Evolutionary conservation across 352 stramenopile genomes (phyloP).

Genomic region (Phytophthora uliginosa): DNA sequence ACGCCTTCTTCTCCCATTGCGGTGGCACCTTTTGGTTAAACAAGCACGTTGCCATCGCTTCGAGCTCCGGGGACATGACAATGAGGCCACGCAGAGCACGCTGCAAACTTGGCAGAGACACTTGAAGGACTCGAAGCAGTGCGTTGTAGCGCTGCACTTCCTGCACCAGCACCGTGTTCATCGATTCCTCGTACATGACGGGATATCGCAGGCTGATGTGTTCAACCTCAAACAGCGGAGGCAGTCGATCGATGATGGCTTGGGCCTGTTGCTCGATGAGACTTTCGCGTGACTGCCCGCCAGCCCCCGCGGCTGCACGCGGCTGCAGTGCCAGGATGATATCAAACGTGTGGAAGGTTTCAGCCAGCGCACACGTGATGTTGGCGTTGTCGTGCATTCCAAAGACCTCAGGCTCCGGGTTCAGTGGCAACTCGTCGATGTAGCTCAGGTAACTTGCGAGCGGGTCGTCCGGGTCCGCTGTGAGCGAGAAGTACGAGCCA

Average conservation of each 20-base stretch:
- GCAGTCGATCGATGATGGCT: slow-evolving; percentile 75
- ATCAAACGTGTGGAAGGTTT: slow-evolving; percentile 91
- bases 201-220: slow-evolving; percentile 88
- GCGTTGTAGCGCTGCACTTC: slow-evolving; percentile 90
- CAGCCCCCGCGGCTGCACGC: slow-evolving; percentile 66
- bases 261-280: slow-evolving; percentile 82
- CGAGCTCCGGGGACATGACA: slow-evolving; percentile 89
- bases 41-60: slow-evolving; percentile 87
- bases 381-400: slow-evolving; percentile 96
- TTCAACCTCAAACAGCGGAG: slow-evolving; percentile 80
- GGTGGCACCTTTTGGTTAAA: slow-evolving; percentile 92
- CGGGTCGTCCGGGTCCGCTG: slow-evolving; percentile 71
- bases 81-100: slow-evolving; percentile 82
- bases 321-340: slow-evolving; percentile 89
- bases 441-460: slow-evolving; percentile 94
- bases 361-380: slow-evolving; percentile 93
- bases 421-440: slow-evolving; percentile 94
- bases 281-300: slow-evolving; percentile 77
- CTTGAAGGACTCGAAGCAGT: slow-evolving; percentile 72
- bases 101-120: slow-evolving; percentile 77
- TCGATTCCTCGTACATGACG: slow-evolving; percentile 93
- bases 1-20: slow-evolving; percentile 91
- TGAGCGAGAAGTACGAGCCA: slow-evolving; percentile 91
- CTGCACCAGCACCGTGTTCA: slow-evolving; percentile 96
- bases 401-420: slow-evolving; percentile 93